These are phyloP conservation scores for Ulota crispa DNA, from an alignment of 225 moss, liverwort and hornwort species.

Conservation along the genomic window DNA sequence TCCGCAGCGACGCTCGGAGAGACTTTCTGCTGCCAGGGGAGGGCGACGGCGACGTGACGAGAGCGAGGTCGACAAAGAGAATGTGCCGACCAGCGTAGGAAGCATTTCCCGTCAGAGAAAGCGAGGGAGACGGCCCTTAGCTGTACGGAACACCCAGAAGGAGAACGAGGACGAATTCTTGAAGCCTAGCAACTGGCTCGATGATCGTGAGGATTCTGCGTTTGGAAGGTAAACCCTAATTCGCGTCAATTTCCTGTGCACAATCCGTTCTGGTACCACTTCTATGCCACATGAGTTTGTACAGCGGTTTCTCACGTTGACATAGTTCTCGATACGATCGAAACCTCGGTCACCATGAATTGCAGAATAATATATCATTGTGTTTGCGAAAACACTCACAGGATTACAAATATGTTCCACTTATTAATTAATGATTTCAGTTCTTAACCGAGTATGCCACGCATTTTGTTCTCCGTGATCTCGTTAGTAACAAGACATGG, in stretches of 20 bases:
- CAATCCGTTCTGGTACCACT: not conserved
- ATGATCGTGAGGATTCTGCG: slow-evolving; percentile 39
- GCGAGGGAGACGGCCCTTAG: slow-evolving; percentile 47
- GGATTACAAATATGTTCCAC: not conserved
- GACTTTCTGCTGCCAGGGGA: slow-evolving; percentile 41
- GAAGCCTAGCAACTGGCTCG: slow-evolving; percentile 54
- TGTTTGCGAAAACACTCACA: slow-evolving; percentile 3
- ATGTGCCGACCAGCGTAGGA: slow-evolving; percentile 29
- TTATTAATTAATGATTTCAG: not conserved
- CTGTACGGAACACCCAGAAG: slow-evolving; percentile 35
- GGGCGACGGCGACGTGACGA: slow-evolving; percentile 30
- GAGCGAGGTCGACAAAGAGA: slow-evolving; percentile 57
- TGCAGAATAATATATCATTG: not conserved
- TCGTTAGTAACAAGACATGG: not conserved
- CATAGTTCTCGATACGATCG: not conserved
- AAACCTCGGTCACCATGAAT: not conserved
- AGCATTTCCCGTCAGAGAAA: slow-evolving; percentile 34
- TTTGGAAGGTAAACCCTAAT: slow-evolving; percentile 41
- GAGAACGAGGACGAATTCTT: slow-evolving; percentile 43
- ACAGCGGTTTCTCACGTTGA: not conserved
- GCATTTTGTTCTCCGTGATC: not conserved
- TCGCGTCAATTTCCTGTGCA: not conserved
- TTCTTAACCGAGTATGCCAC: not conserved
- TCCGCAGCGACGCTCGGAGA: slow-evolving; percentile 53
- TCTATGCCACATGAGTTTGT: not conserved